These are phyloP conservation scores for Arthrobotrys entomopaga DNA, from an alignment of 2,329 filamentous ascomycete species.

Conservation along the genomic window DNA sequence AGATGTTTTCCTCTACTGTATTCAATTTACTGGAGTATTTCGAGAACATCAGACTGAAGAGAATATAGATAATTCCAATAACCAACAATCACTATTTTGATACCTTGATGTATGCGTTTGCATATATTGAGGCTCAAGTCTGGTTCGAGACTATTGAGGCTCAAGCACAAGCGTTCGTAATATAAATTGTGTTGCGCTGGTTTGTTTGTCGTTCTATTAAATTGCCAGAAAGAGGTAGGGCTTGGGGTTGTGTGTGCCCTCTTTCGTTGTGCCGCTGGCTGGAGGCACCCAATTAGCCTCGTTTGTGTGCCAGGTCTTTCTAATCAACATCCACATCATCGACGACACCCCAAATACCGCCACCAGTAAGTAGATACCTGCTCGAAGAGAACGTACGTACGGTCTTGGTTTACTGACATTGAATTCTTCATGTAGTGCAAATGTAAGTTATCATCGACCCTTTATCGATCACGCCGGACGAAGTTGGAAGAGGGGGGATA, in stretches of 20 bases:
- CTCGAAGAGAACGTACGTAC: conserved; percentile 6
- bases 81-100: too few relatives aligned
- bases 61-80: too few relatives aligned
- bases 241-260: conserved; percentile 52
- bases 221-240: conserved; percentile 38
- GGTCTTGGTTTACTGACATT: conserved; percentile 64
- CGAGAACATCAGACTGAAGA: too few relatives aligned
- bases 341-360: conserved; percentile 53
- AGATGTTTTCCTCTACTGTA: too few relatives aligned
- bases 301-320: conserved; percentile 49
- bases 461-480: conserved; percentile 56
- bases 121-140: too few relatives aligned
- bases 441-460: conserved; percentile 72
- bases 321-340: conserved; percentile 57
- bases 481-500: conserved; percentile 7
- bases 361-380: conserved; percentile 58
- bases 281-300: conserved; percentile 38
- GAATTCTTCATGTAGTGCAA: conserved; percentile 73
- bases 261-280: conserved; percentile 41
- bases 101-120: too few relatives aligned
- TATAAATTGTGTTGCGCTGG: conserved; percentile 33
- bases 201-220: conserved; percentile 25
- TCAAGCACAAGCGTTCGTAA: too few relatives aligned
- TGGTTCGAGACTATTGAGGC: too few relatives aligned
- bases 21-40: too few relatives aligned